phyloP scores from a whole-genome alignment of 495 filamentous ascomycete genomes.

The Tirmania nivea region DNA sequence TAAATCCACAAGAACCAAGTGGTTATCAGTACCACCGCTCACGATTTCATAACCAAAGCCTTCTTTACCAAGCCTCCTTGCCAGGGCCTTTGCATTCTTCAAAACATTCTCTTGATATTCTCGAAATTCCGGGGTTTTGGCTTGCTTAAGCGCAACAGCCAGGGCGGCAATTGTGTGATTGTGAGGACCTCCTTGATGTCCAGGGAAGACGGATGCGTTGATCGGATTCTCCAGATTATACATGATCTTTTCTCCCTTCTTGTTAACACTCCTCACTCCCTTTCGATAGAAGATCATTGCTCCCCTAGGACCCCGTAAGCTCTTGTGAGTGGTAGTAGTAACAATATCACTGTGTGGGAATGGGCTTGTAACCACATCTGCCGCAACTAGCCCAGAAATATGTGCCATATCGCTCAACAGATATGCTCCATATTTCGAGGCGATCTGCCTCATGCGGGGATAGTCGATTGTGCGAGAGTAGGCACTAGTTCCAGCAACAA shows the following conservation, averaged over 20 bases:
- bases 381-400: constrained; percentile 83
- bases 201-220: constrained; percentile 95
- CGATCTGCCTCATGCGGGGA: constrained; percentile 61
- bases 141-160: constrained; percentile 81
- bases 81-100: constrained; percentile 68
- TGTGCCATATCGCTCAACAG: constrained; percentile 94
- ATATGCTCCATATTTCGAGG: constrained; percentile 79
- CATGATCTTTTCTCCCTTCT: constrained; percentile 60
- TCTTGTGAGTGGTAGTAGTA: constrained; percentile 97
- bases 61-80: constrained; percentile 36
- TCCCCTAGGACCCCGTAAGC: constrained; percentile 76
- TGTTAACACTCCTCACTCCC: constrained; percentile 61
- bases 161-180: constrained; percentile 97
- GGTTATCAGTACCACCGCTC: constrained; percentile 87
- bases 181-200: constrained; percentile 93
- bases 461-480: constrained; percentile 94
- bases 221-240: constrained; percentile 90
- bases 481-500: constrained; percentile 82
- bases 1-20: constrained; percentile 84
- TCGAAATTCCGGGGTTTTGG: constrained; percentile 70
- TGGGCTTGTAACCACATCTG: constrained; percentile 71
- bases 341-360: constrained; percentile 82
- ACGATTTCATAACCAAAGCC: constrained; percentile 80
- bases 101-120: constrained; percentile 76
- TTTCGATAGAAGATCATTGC: constrained; percentile 97